These are phyloP conservation scores for Sphagnum fallax DNA, from an alignment of 228 moss, liverwort and hornwort species.

Conservation along the genomic window DNA sequence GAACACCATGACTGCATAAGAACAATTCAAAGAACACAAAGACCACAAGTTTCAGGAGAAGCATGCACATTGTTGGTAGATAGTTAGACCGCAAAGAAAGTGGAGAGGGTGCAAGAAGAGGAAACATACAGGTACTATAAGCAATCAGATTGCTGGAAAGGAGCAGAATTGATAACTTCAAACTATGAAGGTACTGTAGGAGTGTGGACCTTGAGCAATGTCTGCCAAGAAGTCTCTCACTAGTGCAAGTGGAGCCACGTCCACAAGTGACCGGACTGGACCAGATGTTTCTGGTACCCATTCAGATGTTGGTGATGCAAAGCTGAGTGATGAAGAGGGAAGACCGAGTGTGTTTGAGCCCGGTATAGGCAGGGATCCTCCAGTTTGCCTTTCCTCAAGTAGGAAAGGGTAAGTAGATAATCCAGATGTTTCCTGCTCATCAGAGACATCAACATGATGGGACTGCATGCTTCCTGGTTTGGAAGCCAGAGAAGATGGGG, in stretches of 20 bases:
- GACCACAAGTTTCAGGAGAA: no score
- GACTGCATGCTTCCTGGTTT: no score
- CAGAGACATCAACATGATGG: no score
- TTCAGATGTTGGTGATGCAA: conserved; percentile 14
- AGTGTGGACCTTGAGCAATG: conserved; percentile 34
- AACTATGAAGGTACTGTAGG: no score
- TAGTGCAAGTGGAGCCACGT: conserved; percentile 80
- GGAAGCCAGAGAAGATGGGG: conserved; percentile 10
- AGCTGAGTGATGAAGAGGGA: conserved; percentile 18
- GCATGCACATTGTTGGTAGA: no score
- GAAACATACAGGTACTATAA: no score
- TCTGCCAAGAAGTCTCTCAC: conserved; percentile 53
- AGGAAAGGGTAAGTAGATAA: conserved; percentile 2
- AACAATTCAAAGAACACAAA: no score
- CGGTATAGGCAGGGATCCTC: conserved; percentile 2
- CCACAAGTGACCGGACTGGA: conserved; percentile 75
- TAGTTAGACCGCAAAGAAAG: no score
- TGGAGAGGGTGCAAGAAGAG: no score
- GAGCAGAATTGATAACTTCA: not conserved
- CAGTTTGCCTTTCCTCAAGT: conserved; percentile 7
- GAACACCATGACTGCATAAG: no score
- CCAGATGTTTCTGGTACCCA: conserved; percentile 71
- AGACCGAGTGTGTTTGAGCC: conserved; percentile 12
- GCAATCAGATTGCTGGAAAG: not conserved
- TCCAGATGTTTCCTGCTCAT: not conserved